Percentiles rank a stretch among this genome's conserved stretches.
Evolutionary conservation across 2,329 filamentous ascomycete species (phyloP).

Genomic region (Leptographium flavum): DNA sequence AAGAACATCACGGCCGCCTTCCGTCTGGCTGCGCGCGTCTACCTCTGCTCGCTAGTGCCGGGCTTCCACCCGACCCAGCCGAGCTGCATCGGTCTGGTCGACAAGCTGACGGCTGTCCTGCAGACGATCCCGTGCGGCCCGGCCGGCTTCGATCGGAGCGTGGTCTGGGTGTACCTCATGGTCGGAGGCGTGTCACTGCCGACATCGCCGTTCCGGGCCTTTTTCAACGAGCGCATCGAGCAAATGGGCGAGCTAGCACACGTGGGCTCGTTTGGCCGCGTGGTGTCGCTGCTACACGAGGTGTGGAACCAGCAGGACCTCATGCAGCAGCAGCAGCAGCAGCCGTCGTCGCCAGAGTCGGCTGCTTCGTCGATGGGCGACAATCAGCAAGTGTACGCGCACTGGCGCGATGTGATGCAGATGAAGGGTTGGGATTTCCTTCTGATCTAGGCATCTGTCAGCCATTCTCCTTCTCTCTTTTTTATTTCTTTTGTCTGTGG

Average conservation of each 20-base stretch:
- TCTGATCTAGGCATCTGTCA: conserved; percentile 46
- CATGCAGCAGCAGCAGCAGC: conserved; percentile 3
- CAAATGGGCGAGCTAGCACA: conserved; percentile 64
- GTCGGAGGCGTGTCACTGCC: conserved; percentile 65
- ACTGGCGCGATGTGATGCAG: conserved; percentile 92
- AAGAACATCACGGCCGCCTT: conserved; percentile 84
- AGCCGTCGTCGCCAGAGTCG: conserved; percentile 19
- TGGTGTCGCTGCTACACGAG: conserved; percentile 64
- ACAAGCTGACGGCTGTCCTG: conserved; percentile 63
- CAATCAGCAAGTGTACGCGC: conserved; percentile 47
- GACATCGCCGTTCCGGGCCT: conserved; percentile 58
- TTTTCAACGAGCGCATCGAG: conserved; percentile 62
- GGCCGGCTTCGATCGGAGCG: conserved; percentile 73
- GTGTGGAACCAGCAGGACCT: conserved; percentile 67
- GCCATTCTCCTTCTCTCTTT: conserved; percentile 10
- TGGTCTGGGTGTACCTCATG: conserved; percentile 88
- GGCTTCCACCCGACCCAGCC: conserved; percentile 65
- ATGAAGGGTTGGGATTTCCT: conserved; percentile 86
- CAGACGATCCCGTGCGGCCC: conserved; percentile 70
- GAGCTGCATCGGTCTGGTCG: conserved; percentile 62
- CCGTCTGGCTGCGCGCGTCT: conserved; percentile 84
- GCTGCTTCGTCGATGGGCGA: conserved; percentile 16
- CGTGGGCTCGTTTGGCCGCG: conserved; percentile 75
- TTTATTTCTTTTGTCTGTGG: neutral
- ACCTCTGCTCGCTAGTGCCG: conserved; percentile 89